phyloP scores from a whole-genome alignment of 2,329 filamentous ascomycete genomes.

The Diplocarpon mali region DNA sequence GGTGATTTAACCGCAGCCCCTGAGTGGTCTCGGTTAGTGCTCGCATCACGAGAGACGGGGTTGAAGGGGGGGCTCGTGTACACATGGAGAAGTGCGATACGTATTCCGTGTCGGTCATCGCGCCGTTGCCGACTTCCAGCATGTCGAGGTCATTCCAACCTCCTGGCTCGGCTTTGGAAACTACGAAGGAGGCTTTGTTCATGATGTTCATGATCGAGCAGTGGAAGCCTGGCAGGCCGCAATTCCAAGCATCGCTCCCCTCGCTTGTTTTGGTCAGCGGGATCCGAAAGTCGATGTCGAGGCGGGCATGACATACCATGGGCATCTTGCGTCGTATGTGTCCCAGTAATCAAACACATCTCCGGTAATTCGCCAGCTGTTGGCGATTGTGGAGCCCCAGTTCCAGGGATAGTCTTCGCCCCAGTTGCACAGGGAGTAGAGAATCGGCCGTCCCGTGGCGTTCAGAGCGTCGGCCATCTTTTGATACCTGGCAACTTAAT shows the following conservation, averaged over 20 bases:
- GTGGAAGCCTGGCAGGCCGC: constrained; percentile 23
- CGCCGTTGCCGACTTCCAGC: constrained; percentile 29
- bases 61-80: constrained; percentile 6
- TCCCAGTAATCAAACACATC: constrained; percentile 31
- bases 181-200: constrained; percentile 23
- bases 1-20: constrained; percentile 23
- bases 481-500: constrained; percentile 21
- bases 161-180: constrained; percentile 24
- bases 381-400: constrained; percentile 28
- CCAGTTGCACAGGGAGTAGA: constrained; percentile 36
- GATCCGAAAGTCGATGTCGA: not conserved
- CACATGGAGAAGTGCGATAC: constrained; percentile 26
- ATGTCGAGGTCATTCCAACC: constrained; percentile 28
- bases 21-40: constrained; percentile 6
- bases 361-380: constrained; percentile 31
- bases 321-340: constrained; percentile 30
- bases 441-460: constrained; percentile 29
- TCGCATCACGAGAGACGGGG: not conserved
- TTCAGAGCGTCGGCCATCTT: constrained; percentile 29
- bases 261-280: constrained; percentile 16
- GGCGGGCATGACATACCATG: constrained; percentile 15
- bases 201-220: constrained; percentile 23
- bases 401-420: constrained; percentile 36
- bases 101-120: constrained; percentile 29
- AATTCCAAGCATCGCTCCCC: constrained; percentile 29